Conservation (phyloP, 164 flowering plant genomes). For the Vitis cinerea region DNA sequence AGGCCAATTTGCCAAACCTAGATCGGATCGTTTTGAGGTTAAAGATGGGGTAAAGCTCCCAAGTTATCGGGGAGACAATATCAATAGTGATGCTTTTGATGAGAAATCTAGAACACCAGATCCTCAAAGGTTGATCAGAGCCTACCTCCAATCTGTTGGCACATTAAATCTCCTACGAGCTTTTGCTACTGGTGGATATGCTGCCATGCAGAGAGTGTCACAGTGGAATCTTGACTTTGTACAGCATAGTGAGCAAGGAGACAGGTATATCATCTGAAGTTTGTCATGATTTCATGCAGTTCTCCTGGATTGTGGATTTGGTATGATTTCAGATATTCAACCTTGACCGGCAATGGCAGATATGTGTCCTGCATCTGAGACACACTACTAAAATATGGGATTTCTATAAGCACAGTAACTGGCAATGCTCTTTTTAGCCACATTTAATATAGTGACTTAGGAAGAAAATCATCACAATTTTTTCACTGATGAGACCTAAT, state of each 20-base stretch:
- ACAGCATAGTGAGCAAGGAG: slow-evolving; percentile 46
- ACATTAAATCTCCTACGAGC: slow-evolving; percentile 56
- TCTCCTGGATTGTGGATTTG: neutral
- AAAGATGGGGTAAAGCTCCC: slow-evolving; percentile 51
- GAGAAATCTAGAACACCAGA: slow-evolving; percentile 49
- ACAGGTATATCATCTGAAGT: slow-evolving; percentile 25
- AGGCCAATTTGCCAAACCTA: slow-evolving; percentile 59
- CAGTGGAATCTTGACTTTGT: slow-evolving; percentile 53
- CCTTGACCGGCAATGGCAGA: no score
- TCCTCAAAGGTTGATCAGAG: slow-evolving; percentile 48
- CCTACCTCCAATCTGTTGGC: slow-evolving; percentile 50
- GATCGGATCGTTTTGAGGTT: slow-evolving; percentile 47
- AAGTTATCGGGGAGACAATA: slow-evolving; percentile 51
- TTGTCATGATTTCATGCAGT: neutral
- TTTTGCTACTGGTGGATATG: slow-evolving; percentile 58
- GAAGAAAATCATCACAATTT: no score
- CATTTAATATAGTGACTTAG: no score
- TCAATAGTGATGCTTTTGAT: slow-evolving; percentile 45
- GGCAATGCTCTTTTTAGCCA: no score
- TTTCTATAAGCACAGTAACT: no score
- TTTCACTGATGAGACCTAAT: no score
- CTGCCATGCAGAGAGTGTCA: slow-evolving; percentile 51
- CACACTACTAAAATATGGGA: no score
- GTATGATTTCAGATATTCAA: no score
- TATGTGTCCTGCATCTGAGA: no score